Base-by-base conservation (phyloP, 352 stramenopile genomes). In the Phytophthora europaea region DNA sequence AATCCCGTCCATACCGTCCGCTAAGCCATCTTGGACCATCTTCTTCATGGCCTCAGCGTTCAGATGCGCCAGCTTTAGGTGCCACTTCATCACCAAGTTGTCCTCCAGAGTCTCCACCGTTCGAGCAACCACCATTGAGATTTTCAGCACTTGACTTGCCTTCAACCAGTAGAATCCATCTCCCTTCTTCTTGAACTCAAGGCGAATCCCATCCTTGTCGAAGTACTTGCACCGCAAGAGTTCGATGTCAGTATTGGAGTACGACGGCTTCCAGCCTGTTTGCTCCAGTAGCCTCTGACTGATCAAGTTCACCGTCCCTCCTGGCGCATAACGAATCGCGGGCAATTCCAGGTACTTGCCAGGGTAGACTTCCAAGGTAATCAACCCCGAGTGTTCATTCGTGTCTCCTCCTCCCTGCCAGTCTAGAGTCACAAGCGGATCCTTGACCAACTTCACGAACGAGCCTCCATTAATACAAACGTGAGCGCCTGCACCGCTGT, bases 401-500 rank as follows among this genome's bases (percentile, higher is more conserved):
- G 52, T 58, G 26, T 58, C 52, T 15, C 45, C 1, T 8, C 52
- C 52, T 22, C 15, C 52, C 26, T 58, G 8, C 52, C 52, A 58
- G 26, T 58, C 52, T 4, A 58, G 10, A 26, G 26, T 58, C 52
- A 58, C 2, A 34, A 58, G 52, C 7, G 52, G 52, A 38, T 45
- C 28, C 12, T 38, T 58, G 26, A 45, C 6, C 28, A 58, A 13
- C 26, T 58, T 58, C 1, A 58, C 13, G 6, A 58, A 58, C 28
- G 52, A 58, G 1, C 52, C 52, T 45, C 28, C 52, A 26, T 58
- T 45, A 16, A 58, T 13, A 10, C 12, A 61, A 6, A 50, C 31
- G 33, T 48, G 54, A n/a, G 54, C 54, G 6, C 31, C 54, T 33
- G 54, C 54, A 33, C 61, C 61, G 40, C 36, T 69, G 48, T 61